Base-by-base conservation (phyloP, 345 rosid species). In the Mallotus nudiflorus region DNA sequence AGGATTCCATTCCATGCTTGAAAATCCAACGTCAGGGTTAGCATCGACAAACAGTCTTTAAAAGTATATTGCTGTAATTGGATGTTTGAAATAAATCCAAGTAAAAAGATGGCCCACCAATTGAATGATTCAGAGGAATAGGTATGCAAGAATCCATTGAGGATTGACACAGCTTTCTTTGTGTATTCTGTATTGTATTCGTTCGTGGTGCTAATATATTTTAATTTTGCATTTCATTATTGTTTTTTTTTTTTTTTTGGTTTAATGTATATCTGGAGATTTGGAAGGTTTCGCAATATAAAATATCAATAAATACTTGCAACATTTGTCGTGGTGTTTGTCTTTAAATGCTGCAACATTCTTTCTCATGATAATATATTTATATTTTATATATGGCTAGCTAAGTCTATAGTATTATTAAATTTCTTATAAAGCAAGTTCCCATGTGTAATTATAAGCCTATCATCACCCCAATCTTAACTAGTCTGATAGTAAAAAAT, bases 281-380 rank as follows among this genome's bases (percentile, higher is more conserved):
- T 86, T 85, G 80, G 86, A 65, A 60, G 81, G 53, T 77, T 74
- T 67, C 71, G 80, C 40, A 74, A 57, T n/a, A 68, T 67, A 66
- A 46, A 75, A 73, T 58, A 1, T n/a, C n/a, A n/a, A n/a, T n/a
- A n/a, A n/a, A n/a, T n/a, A 71, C 69, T 67, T 57, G 85, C 82
- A 79, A 76, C 78, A 48, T 82, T 68, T 85, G 94, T 85, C 87
- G 77, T 65, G 80, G 66, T 68, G 73, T 68, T 73, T 84, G 91
- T 84, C 91, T 62, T 85, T 68, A 80, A 75, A 81, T 75, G 85
- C 79, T 65, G 77, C 86, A 83, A 85, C 93, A 89, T 86, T 85
- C 91, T 68, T 66, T 72, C 65, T 49, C 48, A 53, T 73, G 37
- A 56, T 70, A 75, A 65, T 53, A 68, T 57, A 48, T 46, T n/a